Evolutionary conservation across 1,284 basidiomycete species (phyloP), one percentile per base, ranked within the genome.

Genomic region (Cryptococcus sp.): DNA sequence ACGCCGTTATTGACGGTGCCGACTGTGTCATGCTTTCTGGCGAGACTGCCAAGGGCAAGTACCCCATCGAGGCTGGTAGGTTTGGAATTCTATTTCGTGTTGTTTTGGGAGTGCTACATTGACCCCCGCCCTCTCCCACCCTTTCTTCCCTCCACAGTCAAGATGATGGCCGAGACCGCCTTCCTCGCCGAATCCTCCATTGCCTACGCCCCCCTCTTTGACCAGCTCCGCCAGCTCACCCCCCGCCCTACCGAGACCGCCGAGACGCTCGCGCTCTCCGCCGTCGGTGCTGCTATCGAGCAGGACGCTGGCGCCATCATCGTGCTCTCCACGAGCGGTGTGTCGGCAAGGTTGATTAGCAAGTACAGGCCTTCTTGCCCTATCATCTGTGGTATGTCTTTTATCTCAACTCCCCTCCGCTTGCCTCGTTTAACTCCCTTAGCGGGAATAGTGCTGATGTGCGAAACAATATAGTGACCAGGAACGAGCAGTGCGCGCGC

Each of bases 1-100:
- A 98, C 79, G 93, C 93, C 62, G 93, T 98, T 52, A 85, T 98
- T 52, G 93, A 98, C 75, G 94, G 93, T 60, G 86, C 94, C 33
- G 93, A 98, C 81, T 97, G 94, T 80, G 93, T 98, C 76, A 98
- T 98, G 93, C 81, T 98, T 76, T 96, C 93, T 23, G 93, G 94
- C 64, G 93, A 98, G 81, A 97, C 94, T 53, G 93, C 93, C 62
- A 98, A 97, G 82, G 93, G 93, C 64, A 80, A 84, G 61, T 98
- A 98, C 79, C 93, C 93, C 54, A 84, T 94, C 72, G 85, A 93
- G 77, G 92, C 95, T 56, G 91, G 90, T 87, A 69, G 53, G 85
- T 79, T 3, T 11, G n/a, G n/a, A n/a, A n/a, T n/a, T n/a, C n/a
- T n/a, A n/a, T n/a, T n/a, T n/a, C n/a, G n/a, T 15, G 12, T 24